phyloP scores from a whole-genome alignment of 805 yeast genomes.

The Sungouiella blattae region DNA sequence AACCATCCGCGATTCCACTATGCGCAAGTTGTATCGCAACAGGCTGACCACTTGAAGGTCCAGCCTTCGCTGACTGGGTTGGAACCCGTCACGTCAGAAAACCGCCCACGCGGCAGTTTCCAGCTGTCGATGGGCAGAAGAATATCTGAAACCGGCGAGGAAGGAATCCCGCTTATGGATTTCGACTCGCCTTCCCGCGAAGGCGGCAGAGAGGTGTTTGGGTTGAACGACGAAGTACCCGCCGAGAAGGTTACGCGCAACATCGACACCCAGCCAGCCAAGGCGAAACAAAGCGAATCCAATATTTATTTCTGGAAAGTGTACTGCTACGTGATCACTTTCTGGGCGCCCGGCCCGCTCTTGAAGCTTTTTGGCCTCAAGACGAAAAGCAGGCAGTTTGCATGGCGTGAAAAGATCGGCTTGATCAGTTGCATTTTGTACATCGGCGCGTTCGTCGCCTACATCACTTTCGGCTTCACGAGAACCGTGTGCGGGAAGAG shows the following conservation, averaged over 20 bases:
- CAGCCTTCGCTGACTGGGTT: slow-evolving; percentile 72
- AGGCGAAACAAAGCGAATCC: slow-evolving; percentile 3
- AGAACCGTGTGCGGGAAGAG: slow-evolving; percentile 64
- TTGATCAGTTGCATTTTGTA: slow-evolving; percentile 69
- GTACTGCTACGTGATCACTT: slow-evolving; percentile 77
- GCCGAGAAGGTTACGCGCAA: slow-evolving; percentile 24
- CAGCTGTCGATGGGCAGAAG: neutral
- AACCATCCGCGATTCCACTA: slow-evolving; percentile 76
- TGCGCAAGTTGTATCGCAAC: slow-evolving; percentile 67
- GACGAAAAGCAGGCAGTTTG: slow-evolving; percentile 79
- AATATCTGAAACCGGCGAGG: slow-evolving; percentile 23
- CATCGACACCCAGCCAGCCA: slow-evolving; percentile 15
- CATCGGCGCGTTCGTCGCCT: slow-evolving; percentile 78
- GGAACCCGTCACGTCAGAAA: slow-evolving; percentile 41
- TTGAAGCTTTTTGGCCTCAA: slow-evolving; percentile 71
- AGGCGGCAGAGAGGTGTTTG: slow-evolving; percentile 51
- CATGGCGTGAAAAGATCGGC: slow-evolving; percentile 97
- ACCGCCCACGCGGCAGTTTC: slow-evolving; percentile 8
- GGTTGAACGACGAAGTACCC: slow-evolving; percentile 57
- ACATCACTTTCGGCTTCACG: slow-evolving; percentile 87
- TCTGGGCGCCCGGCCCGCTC: slow-evolving; percentile 86
- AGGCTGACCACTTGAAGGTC: slow-evolving; percentile 57
- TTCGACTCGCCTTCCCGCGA: slow-evolving; percentile 16
- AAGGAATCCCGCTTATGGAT: slow-evolving; percentile 44
- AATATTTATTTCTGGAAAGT: slow-evolving; percentile 64